Evolutionary conservation across 2,329 filamentous ascomycete species (phyloP), one percentile per base, ranked within the genome.

Genomic region (Emmonsiellopsis sp.): DNA sequence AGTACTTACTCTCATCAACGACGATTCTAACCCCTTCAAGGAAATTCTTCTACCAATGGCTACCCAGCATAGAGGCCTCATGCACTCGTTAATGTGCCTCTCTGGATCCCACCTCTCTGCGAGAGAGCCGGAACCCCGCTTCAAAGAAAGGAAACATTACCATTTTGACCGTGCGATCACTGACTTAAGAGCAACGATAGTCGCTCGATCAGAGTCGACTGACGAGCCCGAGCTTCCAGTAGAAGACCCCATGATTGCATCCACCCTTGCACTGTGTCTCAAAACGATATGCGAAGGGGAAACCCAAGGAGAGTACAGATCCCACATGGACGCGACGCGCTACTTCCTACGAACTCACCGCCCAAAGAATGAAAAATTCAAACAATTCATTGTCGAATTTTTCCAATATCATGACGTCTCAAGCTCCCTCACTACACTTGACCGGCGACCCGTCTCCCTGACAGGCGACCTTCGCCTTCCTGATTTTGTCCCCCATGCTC

Each of bases 1-100:
- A 42, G 85, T 93, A 2, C 76, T 95, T 50, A 95, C 87, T 0
- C 80, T 95, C 14, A 87, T 92, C 63, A 85, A 85, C 49, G 87
- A 91, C 65, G 79, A 85, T 56, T 83, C 84, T 55, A 95, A 94
- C 60, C 88, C 88, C 1, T 95, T 95, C 72, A 88, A 88, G 64
- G 86, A 89, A 58, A 85, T 93, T 59, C 74, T 95, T 37, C 76
- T 95, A 2, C 87, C 88, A 1, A 86, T 94, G 73, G 89, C 90
- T 2, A 83, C 87, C 42, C 78, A 84, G 56, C 85, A 95, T 65
- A 79, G 83, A 57, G 88, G 88, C 10, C 75, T 95, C 51, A 95
- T 95, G 89, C 90, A 95, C 67, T 93, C 89, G 9, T 82, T 95
- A 49, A 78, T 95, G 51, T 89, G 87, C 44, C 77, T 95, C 7